Evolutionary conservation across 805 yeast genomes (phyloP).

Genomic region (Candida ascalaphidarum): DNA sequence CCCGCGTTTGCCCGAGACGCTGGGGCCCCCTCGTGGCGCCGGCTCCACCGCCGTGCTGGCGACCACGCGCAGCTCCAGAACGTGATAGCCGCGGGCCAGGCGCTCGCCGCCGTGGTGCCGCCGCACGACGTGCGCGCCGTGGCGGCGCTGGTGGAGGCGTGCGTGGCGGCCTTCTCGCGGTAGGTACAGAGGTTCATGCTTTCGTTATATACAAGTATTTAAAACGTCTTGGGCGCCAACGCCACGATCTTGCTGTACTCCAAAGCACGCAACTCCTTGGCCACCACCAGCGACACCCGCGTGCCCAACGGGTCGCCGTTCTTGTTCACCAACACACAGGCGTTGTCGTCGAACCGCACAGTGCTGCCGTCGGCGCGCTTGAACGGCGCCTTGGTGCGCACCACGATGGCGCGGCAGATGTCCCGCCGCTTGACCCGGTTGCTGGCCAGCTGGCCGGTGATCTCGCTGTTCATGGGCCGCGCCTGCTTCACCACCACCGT

Average conservation of each 20-base stretch:
- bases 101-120: too few relatives aligned
- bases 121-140: too few relatives aligned
- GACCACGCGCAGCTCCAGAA: too few relatives aligned
- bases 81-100: too few relatives aligned
- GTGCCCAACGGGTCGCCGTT: constrained; percentile 92
- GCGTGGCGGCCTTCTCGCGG: too few relatives aligned
- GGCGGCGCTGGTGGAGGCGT: too few relatives aligned
- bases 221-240: constrained; percentile 65
- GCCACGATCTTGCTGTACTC: constrained; percentile 81
- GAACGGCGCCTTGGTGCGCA: constrained; percentile 76
- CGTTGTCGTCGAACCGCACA: constrained; percentile 89
- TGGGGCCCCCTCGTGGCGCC: too few relatives aligned
- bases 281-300: constrained; percentile 84
- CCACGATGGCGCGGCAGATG: constrained; percentile 90
- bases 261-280: constrained; percentile 78
- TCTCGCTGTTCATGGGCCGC: constrained; percentile 60
- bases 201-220: neutral
- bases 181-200: neutral
- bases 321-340: constrained; percentile 90
- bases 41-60: too few relatives aligned
- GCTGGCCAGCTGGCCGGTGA: constrained; percentile 65
- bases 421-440: constrained; percentile 92
- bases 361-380: constrained; percentile 82
- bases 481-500: constrained; percentile 94
- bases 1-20: too few relatives aligned